Percentiles rank a stretch among this genome's conserved stretches.
These are phyloP conservation scores for Blumeriella jaapii DNA, from an alignment of 2,329 filamentous ascomycete genomes.

Conservation along the genomic window DNA sequence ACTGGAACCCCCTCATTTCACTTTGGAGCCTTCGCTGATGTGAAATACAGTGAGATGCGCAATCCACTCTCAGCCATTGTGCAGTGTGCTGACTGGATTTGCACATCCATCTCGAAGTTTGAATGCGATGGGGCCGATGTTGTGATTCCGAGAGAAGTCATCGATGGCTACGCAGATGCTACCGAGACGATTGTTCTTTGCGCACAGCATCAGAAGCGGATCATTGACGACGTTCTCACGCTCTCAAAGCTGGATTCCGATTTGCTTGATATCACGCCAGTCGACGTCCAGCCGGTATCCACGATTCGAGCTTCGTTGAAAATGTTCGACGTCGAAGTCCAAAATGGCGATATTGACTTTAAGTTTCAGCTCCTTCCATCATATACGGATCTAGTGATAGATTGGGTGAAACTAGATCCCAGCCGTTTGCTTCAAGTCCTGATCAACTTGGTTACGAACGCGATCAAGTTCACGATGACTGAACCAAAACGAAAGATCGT, in stretches of 20 bases:
- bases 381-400: constrained; percentile 43
- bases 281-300: constrained; percentile 33
- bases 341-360: constrained; percentile 56
- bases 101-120: constrained; percentile 35
- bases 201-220: constrained; percentile 67
- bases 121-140: constrained; percentile 22
- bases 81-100: constrained; percentile 62
- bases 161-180: constrained; percentile 55
- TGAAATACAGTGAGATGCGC: constrained; percentile 42
- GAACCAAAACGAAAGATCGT: constrained; percentile 45
- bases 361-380: constrained; percentile 51
- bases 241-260: constrained; percentile 66
- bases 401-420: constrained; percentile 60
- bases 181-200: constrained; percentile 68
- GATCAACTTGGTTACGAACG: constrained; percentile 72
- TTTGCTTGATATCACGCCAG: constrained; percentile 57
- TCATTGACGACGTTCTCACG: constrained; percentile 61
- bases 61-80: constrained; percentile 64
- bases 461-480: constrained; percentile 67
- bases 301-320: constrained; percentile 54
- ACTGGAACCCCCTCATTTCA: background rate
- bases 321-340: constrained; percentile 68
- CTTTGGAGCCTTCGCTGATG: background rate
- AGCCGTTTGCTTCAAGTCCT: constrained; percentile 66
- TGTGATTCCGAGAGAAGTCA: constrained; percentile 30